These are phyloP conservation scores for Cutaneotrichosporon sp. DNA, from an alignment of 1,284 basidiomycete genomes.

Conservation along the genomic window DNA sequence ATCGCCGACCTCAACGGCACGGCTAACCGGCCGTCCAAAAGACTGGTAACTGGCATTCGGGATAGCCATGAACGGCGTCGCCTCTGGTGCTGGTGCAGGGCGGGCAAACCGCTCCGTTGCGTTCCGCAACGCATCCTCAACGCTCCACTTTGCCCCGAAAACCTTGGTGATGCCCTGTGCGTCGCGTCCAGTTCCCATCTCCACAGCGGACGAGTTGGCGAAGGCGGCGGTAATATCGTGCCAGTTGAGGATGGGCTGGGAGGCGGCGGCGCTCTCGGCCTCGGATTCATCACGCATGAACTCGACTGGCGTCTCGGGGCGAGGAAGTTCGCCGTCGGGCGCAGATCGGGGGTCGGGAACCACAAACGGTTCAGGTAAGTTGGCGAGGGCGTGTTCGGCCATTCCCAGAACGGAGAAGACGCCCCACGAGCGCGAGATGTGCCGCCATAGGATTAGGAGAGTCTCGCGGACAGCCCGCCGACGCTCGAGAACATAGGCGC, in stretches of 20 bases:
- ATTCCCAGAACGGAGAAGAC: constrained; percentile 59
- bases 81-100: background rate
- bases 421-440: constrained; percentile 71
- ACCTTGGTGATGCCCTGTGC: constrained; percentile 59
- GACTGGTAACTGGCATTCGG: constrained; percentile 81
- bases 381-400: constrained; percentile 60
- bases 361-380: constrained; percentile 43
- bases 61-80: constrained; percentile 68
- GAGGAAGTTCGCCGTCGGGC: constrained; percentile 24
- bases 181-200: constrained; percentile 66
- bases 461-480: constrained; percentile 65
- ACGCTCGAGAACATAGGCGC: constrained; percentile 51
- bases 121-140: constrained; percentile 69
- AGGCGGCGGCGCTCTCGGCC: constrained; percentile 38
- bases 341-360: constrained; percentile 33
- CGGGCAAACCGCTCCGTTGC: constrained; percentile 38
- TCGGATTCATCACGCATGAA: constrained; percentile 43
- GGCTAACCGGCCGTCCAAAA: constrained; percentile 64
- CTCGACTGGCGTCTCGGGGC: constrained; percentile 36
- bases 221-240: constrained; percentile 61
- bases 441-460: constrained; percentile 64
- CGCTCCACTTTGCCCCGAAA: constrained; percentile 66
- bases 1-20: constrained; percentile 72
- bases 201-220: constrained; percentile 59
- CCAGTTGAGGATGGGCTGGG: constrained; percentile 56